Base-by-base conservation (phyloP, 176 grass and related monocot genomes). In the Aegilops umbellulata region DNA sequence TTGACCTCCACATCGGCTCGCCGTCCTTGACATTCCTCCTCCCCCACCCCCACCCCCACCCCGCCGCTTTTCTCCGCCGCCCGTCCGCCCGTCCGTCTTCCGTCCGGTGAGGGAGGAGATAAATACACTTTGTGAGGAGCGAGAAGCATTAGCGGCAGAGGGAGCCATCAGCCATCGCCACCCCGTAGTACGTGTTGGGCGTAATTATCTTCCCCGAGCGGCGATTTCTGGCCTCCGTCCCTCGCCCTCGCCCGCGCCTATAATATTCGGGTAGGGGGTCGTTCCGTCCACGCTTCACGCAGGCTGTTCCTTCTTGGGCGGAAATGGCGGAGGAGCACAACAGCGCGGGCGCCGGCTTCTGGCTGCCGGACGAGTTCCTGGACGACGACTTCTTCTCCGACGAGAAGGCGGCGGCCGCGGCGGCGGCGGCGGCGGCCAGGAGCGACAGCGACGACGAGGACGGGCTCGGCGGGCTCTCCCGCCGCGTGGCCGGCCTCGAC, bases 281-380 rank as follows among this genome's bases (percentile, higher is more conserved):
- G 65, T 60, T 62, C 55, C 80, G 64, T 70, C 69, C 79, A 76
- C 71, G 49, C 76, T 31, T 78, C n/a, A 24, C 35, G 68, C 68
- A 2, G 51, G n/a, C n/a, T n/a, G 35, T 25, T 27, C 39, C n/a
- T 83, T 19, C n/a, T 83, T 19, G 5, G 70, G 24, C 20, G 22
- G 66, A 82, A 84, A 95, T 95, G 93, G 93, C 88, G 75, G 89
- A 83, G 20, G 81, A 89, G 79, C 62, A 39, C 36, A 4, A 53
- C 26, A 1, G 1, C 4, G 80, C 20, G 10, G 68, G n/a, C 51
- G 85, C 74, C 0, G 88, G 81, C 23, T 58, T 93, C 75, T 93
- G 90, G 93, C 93, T 95, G n/a, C 93, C 93, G 0, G 91, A 89
- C 0, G 93, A 95, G 88, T 93, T 95, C 83, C 65, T 95, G 0